Percentiles rank a stretch among this genome's conserved stretches.
phyloP scores from a whole-genome alignment of 2,329 filamentous ascomycete genomes.

The Paracoccidioides brasiliensis region DNA sequence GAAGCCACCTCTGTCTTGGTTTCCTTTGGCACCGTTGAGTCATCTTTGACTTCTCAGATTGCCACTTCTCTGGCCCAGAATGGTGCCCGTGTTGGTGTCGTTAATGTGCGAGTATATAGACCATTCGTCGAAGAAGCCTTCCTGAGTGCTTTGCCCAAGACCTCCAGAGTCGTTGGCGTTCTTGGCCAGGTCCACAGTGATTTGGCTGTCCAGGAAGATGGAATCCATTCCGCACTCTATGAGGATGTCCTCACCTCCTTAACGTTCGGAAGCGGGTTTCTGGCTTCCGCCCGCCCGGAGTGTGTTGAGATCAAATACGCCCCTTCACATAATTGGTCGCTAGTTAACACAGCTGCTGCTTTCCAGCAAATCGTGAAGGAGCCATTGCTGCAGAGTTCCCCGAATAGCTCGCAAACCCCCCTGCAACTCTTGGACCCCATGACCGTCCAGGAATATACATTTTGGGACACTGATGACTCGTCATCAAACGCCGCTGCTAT shows the following conservation, averaged over 20 bases:
- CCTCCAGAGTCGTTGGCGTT: constrained; percentile 63
- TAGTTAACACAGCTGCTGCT: constrained; percentile 30
- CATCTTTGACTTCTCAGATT: constrained; percentile 72
- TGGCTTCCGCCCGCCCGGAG: constrained; percentile 39
- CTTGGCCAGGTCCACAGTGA: constrained; percentile 76
- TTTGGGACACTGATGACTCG: constrained; percentile 83
- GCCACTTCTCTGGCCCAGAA: constrained; percentile 57
- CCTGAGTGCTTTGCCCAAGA: constrained; percentile 63
- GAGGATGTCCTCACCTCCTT: constrained; percentile 81
- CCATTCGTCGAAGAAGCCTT: constrained; percentile 95
- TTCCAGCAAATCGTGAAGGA: constrained; percentile 35
- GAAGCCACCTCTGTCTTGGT: constrained; percentile 73
- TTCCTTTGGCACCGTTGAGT: constrained; percentile 83
- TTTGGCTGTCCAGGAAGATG: constrained; percentile 57
- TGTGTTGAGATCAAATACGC: constrained; percentile 86
- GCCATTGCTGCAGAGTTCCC: constrained; percentile 21
- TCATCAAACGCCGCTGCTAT: constrained; percentile 51
- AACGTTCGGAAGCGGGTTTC: constrained; percentile 59
- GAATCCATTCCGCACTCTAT: constrained; percentile 73
- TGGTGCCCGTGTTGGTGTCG: constrained; percentile 67
- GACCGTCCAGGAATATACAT: constrained; percentile 69
- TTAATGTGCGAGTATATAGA: constrained; percentile 87
- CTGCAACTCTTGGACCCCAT: constrained; percentile 42
- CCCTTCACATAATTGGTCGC: constrained; percentile 52
- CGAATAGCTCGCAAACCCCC: constrained; percentile 17